These are phyloP conservation scores for Aspergillus sergii DNA, from an alignment of 2,329 filamentous ascomycete genomes.

Conservation along the genomic window DNA sequence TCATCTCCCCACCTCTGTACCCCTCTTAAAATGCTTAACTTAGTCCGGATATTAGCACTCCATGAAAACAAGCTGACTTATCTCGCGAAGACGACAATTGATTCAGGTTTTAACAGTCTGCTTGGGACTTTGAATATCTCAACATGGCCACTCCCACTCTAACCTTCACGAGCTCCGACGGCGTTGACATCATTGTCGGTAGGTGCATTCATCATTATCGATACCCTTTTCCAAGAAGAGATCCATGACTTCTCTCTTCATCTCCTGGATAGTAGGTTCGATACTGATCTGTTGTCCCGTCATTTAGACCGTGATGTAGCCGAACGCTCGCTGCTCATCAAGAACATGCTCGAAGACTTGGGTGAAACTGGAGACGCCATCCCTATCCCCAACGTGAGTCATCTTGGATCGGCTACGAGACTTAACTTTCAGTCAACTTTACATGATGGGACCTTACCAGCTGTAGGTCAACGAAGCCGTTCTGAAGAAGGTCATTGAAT, in stretches of 20 bases:
- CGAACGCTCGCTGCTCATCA: slow-evolving; percentile 91
- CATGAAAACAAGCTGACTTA: background rate
- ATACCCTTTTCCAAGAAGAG: background rate
- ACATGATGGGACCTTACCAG: background rate
- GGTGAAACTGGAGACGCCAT: slow-evolving; percentile 66
- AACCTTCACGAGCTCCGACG: slow-evolving; percentile 21
- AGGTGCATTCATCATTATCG: slow-evolving; percentile 30
- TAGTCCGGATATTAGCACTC: too few species aligned
- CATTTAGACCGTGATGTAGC: slow-evolving; percentile 74
- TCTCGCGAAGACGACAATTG: background rate
- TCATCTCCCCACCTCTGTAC: background rate
- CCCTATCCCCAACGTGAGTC: slow-evolving; percentile 66
- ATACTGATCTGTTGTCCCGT: slow-evolving; percentile 36
- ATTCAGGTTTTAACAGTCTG: background rate
- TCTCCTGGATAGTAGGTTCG: background rate
- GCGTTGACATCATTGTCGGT: slow-evolving; percentile 53
- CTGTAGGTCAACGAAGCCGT: slow-evolving; percentile 84
- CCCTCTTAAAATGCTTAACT: background rate
- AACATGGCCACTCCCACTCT: slow-evolving; percentile 9
- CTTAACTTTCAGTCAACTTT: background rate
- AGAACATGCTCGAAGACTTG: slow-evolving; percentile 96
- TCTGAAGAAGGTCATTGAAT: slow-evolving; percentile 94
- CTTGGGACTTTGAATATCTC: background rate
- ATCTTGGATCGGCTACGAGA: background rate
- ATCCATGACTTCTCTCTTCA: background rate